A percentile compares a stretch with the other conserved stretches of the same genome.
Conservation (phyloP, 108 stramenopile genomes). For the Aurantiochytrium sp. region DNA sequence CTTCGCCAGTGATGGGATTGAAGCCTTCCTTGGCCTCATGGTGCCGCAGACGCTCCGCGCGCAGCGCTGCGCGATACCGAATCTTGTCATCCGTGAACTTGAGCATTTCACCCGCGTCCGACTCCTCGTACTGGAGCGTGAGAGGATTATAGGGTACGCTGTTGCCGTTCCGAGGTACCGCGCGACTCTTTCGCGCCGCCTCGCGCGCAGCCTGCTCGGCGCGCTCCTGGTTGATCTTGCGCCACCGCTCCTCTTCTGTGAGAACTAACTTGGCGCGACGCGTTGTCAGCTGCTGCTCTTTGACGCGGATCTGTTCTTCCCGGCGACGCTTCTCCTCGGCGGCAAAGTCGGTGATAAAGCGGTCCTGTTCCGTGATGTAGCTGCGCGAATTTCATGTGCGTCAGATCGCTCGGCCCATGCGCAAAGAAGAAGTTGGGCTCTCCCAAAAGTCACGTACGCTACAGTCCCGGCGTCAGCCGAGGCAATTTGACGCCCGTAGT, state of each 20-base stretch:
- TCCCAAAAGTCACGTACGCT: no score
- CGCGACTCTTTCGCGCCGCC: neutral
- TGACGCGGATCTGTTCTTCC: neutral
- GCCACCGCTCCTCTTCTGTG: neutral
- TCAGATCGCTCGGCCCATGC: no score
- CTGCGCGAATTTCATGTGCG: neutral
- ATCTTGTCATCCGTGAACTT: neutral
- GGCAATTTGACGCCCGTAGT: neutral
- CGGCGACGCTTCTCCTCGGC: conserved; percentile 20
- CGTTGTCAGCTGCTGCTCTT: neutral
- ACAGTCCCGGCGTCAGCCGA: neutral
- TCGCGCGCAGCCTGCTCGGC: neutral
- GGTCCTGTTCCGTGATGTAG: neutral
- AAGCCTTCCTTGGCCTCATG: conserved; percentile 21
- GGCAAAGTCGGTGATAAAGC: conserved; percentile 23
- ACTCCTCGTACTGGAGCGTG: neutral
- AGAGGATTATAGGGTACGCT: conserved; percentile 26
- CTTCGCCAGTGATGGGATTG: conserved; percentile 1
- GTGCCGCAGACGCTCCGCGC: conserved; percentile 3
- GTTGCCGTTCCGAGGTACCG: neutral
- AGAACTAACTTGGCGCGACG: neutral
- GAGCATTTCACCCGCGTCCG: conserved; percentile 3
- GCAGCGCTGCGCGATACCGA: neutral
- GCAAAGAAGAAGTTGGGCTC: no score
- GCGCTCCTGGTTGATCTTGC: neutral